These are phyloP conservation scores for Arbutus unedo DNA, from an alignment of 148 eudicot genomes.

Conservation along the genomic window DNA sequence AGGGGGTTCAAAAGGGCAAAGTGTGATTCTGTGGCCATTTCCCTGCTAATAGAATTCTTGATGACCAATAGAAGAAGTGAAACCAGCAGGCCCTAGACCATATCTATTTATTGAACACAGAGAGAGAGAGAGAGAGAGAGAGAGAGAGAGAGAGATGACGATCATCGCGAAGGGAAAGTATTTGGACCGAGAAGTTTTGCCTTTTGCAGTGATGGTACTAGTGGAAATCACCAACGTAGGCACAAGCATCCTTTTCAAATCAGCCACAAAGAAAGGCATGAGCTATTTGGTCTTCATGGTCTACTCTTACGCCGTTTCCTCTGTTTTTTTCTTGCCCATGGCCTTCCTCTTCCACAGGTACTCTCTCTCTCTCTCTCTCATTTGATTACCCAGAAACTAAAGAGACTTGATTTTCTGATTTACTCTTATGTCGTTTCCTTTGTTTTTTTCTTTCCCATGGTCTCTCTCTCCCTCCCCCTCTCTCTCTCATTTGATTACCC, in stretches of 20 bases:
- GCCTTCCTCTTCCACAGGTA: background rate
- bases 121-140: slow-evolving; percentile 7
- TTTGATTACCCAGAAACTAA: too few species aligned
- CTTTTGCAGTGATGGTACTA: slow-evolving; percentile 36
- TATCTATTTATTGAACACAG: background rate
- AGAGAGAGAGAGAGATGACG: slow-evolving; percentile 13
- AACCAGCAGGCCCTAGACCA: too few species aligned
- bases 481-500: too few species aligned
- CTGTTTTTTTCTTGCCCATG: slow-evolving; percentile 38
- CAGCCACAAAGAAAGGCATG: slow-evolving; percentile 44
- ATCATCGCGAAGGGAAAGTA: slow-evolving; percentile 20
- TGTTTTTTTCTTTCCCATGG: slow-evolving; percentile 38
- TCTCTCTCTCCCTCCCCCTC: too few species aligned
- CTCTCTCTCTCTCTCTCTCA: too few species aligned
- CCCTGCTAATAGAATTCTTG: too few species aligned
- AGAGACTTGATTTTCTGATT: too few species aligned
- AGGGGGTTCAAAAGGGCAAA: too few species aligned
- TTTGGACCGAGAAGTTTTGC: slow-evolving; percentile 35
- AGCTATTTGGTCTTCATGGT: slow-evolving; percentile 41
- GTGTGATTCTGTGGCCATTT: too few species aligned
- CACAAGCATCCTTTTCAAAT: slow-evolving; percentile 37
- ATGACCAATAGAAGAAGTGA: too few species aligned
- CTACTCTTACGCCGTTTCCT: slow-evolving; percentile 39
- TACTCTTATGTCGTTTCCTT: slow-evolving; percentile 38
- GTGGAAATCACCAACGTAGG: slow-evolving; percentile 24